These are phyloP conservation scores for Stentor coeruleus DNA, from an alignment of 73 alveolate genomes.

Conservation along the genomic window DNA sequence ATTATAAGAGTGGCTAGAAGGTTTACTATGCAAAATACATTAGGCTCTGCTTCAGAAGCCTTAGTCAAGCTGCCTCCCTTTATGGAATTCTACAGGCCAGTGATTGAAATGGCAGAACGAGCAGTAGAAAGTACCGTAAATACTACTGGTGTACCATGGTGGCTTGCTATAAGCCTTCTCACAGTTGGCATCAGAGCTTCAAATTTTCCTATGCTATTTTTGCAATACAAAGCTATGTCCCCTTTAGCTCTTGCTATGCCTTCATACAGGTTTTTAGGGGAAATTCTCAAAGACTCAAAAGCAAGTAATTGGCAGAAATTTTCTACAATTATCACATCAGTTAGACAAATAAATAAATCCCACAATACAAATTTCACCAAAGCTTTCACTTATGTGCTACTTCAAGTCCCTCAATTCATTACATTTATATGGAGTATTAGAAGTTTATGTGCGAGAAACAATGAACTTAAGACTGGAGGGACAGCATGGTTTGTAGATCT, in stretches of 20 bases:
- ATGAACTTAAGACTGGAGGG: constrained; percentile 53
- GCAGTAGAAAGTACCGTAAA: background rate
- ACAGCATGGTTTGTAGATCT: constrained; percentile 53
- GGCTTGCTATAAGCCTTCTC: constrained; percentile 2
- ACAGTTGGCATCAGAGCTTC: background rate
- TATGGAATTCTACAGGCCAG: constrained; percentile 23
- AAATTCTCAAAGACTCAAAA: background rate
- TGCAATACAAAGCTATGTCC: background rate
- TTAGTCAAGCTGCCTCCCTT: background rate
- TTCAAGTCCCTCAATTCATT: constrained; percentile 59
- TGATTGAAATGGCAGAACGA: background rate
- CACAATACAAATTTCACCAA: background rate
- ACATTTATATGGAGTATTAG: constrained; percentile 57
- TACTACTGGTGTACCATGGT: constrained; percentile 18
- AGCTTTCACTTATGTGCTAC: background rate
- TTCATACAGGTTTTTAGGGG: background rate
- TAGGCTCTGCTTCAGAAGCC: background rate
- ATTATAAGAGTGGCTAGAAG: constrained; percentile 14
- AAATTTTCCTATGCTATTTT: background rate
- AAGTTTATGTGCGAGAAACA: constrained; percentile 49
- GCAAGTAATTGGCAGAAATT: background rate
- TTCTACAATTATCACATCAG: background rate
- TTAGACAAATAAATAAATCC: background rate
- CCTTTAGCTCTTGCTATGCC: constrained; percentile 17
- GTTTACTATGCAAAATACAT: background rate